Base-by-base conservation (phyloP, 1,284 basidiomycete species). In the Schizophyllum amplum region DNA sequence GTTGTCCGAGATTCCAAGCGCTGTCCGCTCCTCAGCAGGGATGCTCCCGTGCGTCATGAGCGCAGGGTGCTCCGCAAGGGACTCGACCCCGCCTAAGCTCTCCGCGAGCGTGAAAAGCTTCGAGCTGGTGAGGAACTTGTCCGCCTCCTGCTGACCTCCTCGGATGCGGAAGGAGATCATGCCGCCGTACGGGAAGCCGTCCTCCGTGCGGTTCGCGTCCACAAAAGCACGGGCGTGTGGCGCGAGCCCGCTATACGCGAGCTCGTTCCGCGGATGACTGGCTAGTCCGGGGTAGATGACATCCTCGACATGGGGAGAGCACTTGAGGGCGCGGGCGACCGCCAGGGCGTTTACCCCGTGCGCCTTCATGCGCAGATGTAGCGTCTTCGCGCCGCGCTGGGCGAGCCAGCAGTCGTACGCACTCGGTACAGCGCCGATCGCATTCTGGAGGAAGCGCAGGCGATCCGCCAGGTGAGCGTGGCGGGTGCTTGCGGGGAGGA, bases 331-430 rank as follows among this genome's bases (percentile, higher is more conserved):
- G 17, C 76, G 74, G 0, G 94, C 93, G 26, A 98, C 78, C 4
- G 75, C 74, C 4, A 98, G 75, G 3, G 92, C 95, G 64, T 93
- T 95, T 51, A 80, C 61, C 1, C 94, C 94, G 66, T 98, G 94
- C 42, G 86, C 83, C 61, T 90, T 83, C 85, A 95, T 93, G 47
- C 94, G 81, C 1, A 97, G 74, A 58, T 86, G 82, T 4, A 97
- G 82, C 5, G 95, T 98, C 79, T 98, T 98, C 61, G 88, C 81
- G 13, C 94, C 94, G 22, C 95, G 84, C 69, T 94, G 90, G 4
- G 91, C 90, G 55, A 98, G 84, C 90, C 92, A 97, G 65, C 79
- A 87, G 73, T 98, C 96, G 69, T 91, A 89, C 1, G 95, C 77
- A 46, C 90, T 92, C 0, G 94, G 93, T 0, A 94, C 82, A 7